phyloP scores from a whole-genome alignment of 148 eudicot genomes.

The Rhododendron vialii region DNA sequence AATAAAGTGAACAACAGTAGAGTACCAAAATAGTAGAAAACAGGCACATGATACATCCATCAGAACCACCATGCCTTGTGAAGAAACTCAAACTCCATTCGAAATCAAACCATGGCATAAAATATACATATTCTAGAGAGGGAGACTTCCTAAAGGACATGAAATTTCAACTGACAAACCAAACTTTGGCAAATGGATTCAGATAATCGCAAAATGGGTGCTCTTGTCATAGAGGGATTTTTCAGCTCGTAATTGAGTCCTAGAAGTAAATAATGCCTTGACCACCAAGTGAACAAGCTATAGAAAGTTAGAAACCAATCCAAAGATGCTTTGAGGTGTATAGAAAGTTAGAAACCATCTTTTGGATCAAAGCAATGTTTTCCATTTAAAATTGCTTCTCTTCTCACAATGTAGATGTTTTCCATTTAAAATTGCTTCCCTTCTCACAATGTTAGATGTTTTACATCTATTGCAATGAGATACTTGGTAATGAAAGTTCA shows the following conservation, averaged over 20 bases:
- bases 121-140: neutral
- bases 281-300: neutral
- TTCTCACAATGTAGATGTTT: neutral
- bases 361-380: neutral
- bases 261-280: neutral
- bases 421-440: neutral
- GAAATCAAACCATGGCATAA: neutral
- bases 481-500: conserved; percentile 1
- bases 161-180: neutral
- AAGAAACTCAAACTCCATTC: neutral
- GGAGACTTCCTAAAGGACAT: neutral
- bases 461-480: neutral
- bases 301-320: neutral
- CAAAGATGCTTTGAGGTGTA: neutral
- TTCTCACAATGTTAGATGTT: neutral
- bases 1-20: neutral
- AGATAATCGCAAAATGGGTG: neutral
- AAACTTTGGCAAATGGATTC: neutral
- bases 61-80: neutral
- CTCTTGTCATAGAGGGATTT: neutral
- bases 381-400: neutral
- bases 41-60: neutral
- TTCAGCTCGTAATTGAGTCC: neutral
- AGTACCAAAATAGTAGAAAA: neutral
- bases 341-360: neutral